A percentile compares a stretch with the other conserved stretches of the same genome.
Evolutionary conservation across 2,329 filamentous ascomycete genomes (phyloP).

Genomic region (Graphilbum sp.): DNA sequence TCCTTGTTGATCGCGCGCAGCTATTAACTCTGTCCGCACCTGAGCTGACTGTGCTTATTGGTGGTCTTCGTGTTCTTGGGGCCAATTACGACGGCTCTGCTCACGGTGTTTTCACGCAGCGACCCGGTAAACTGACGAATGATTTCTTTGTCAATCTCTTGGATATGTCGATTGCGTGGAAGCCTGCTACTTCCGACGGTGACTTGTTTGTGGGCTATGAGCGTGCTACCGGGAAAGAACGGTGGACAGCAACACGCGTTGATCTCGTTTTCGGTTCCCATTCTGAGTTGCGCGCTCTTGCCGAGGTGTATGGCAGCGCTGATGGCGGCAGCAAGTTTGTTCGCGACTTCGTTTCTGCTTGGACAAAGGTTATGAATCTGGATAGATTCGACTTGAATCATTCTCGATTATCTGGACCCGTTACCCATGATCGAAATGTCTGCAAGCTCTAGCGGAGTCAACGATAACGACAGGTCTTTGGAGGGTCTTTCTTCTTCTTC

Average conservation of each 20-base stretch:
- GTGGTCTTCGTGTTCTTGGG: slow-evolving; percentile 53
- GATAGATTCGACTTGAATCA: slow-evolving; percentile 46
- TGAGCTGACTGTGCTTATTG: slow-evolving; percentile 54
- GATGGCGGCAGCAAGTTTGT: slow-evolving; percentile 49
- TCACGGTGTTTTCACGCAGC: slow-evolving; percentile 51
- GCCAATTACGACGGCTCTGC: slow-evolving; percentile 55
- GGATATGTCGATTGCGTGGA: slow-evolving; percentile 50
- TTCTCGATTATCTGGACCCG: background rate
- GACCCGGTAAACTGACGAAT: slow-evolving; percentile 54
- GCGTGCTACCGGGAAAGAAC: slow-evolving; percentile 47
- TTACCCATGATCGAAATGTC: background rate
- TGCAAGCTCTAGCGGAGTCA: too few species aligned
- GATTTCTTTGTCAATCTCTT: slow-evolving; percentile 74
- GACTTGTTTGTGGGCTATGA: slow-evolving; percentile 49
- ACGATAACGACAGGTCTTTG: too few species aligned
- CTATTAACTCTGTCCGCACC: slow-evolving; percentile 55
- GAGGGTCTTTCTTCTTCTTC: too few species aligned
- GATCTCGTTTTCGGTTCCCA: slow-evolving; percentile 62
- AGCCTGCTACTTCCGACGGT: slow-evolving; percentile 31
- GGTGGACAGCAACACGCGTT: slow-evolving; percentile 52
- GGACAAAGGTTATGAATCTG: slow-evolving; percentile 60
- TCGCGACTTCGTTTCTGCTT: slow-evolving; percentile 54
- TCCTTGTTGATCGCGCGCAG: slow-evolving; percentile 55
- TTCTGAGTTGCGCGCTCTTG: slow-evolving; percentile 52
- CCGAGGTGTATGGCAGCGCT: slow-evolving; percentile 50